phyloP scores from a whole-genome alignment of 1,139 yeast genomes.

The Geotrichum restrictum region DNA sequence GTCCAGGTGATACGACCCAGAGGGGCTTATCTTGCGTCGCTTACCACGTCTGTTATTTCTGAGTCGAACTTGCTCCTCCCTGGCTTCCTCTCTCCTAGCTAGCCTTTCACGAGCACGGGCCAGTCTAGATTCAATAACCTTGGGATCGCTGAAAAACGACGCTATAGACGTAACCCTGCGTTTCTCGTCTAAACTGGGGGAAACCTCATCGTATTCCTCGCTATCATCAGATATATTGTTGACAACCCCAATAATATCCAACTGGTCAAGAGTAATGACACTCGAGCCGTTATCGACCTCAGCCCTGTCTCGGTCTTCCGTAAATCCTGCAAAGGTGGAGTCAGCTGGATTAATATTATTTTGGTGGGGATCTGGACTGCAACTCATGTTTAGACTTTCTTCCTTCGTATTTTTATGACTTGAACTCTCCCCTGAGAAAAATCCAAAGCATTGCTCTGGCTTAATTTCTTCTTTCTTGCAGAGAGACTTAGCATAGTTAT shows the following conservation, averaged over 20 bases:
- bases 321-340: background rate
- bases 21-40: conserved; percentile 4
- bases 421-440: background rate
- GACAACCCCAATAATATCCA: background rate
- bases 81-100: conserved; percentile 1
- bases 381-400: background rate
- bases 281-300: background rate
- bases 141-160: conserved; percentile 1
- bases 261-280: conserved; percentile 1
- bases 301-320: background rate
- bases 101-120: background rate
- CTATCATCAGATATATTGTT: background rate
- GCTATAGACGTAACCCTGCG: background rate
- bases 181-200: background rate
- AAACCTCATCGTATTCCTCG: background rate
- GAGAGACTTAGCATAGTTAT: too few relatives aligned
- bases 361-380: background rate
- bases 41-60: background rate
- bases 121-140: conserved; percentile 1
- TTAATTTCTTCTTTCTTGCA: too few relatives aligned
- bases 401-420: background rate
- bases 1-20: background rate
- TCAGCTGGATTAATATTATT: background rate
- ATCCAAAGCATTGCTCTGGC: too few relatives aligned
- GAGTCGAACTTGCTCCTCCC: conserved; percentile 1